Conservation (phyloP, 2,329 filamentous ascomycete species). For the Clonostachys sp. region DNA sequence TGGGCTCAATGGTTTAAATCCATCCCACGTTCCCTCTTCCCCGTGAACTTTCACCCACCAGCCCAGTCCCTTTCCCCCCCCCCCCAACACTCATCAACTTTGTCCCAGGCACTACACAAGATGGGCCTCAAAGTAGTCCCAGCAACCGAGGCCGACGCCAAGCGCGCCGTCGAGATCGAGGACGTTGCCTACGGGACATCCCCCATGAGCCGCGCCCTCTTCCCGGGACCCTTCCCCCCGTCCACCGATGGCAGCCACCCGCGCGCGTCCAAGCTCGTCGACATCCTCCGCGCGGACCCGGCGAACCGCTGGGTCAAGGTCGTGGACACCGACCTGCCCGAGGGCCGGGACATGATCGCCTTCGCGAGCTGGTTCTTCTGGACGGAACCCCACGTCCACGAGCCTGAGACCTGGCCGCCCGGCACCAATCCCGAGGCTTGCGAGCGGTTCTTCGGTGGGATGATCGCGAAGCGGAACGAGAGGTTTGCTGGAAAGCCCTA, state of each 20-base stretch:
- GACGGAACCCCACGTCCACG: conserved; percentile 12
- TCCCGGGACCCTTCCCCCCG: conserved; percentile 17
- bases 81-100: too few relatives aligned
- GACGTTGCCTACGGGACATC: conserved; percentile 24
- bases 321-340: conserved; percentile 22
- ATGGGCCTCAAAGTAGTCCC: conserved; percentile 31
- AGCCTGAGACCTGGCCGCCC: conserved; percentile 15
- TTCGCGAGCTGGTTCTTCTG: conserved; percentile 29
- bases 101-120: background rate
- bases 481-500: conserved; percentile 22
- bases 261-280: conserved; percentile 12
- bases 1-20: too few relatives aligned
- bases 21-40: too few relatives aligned
- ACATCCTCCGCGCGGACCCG: conserved; percentile 12
- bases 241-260: conserved; percentile 7
- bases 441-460: conserved; percentile 20
- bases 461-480: conserved; percentile 19
- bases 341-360: conserved; percentile 18
- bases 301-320: conserved; percentile 27
- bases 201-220: conserved; percentile 22
- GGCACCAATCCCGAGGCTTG: conserved; percentile 24
- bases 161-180: conserved; percentile 28
- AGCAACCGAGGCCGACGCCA: conserved; percentile 26
- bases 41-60: too few relatives aligned
- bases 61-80: too few relatives aligned